Conservation (phyloP, 176 grass and related monocot genomes). For the Avena eriantha region DNA sequence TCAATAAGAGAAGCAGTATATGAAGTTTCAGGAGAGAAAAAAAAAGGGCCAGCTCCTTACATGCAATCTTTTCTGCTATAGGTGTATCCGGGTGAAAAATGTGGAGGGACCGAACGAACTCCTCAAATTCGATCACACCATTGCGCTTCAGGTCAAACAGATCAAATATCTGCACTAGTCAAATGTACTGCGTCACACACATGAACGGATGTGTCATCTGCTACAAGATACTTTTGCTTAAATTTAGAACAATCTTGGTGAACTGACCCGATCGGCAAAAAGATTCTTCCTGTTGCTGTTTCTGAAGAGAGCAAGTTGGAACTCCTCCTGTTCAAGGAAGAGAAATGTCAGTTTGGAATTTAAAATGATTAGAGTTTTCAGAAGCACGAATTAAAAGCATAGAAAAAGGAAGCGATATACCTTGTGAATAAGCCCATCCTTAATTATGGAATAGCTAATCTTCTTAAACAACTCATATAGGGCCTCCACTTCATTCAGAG, state of each 20-base stretch:
- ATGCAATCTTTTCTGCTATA: slow-evolving; percentile 63
- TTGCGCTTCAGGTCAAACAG: slow-evolving; percentile 84
- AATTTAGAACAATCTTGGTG: background rate
- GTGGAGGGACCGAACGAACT: slow-evolving; percentile 79
- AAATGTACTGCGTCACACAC: background rate
- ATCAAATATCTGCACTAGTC: slow-evolving; percentile 80
- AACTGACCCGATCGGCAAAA: slow-evolving; percentile 77
- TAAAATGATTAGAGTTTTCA: background rate
- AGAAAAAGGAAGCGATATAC: slow-evolving; percentile 15
- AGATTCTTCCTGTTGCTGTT: slow-evolving; percentile 70
- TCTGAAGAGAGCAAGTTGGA: slow-evolving; percentile 82
- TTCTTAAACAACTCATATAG: slow-evolving; percentile 80
- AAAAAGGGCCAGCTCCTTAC: slow-evolving; percentile 51
- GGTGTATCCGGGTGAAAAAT: slow-evolving; percentile 85
- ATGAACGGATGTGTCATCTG: background rate
- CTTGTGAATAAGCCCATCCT: slow-evolving; percentile 85
- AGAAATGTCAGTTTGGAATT: background rate
- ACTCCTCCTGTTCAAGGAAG: slow-evolving; percentile 63
- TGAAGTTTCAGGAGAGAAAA: too few species aligned
- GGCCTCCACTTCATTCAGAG: slow-evolving; percentile 78
- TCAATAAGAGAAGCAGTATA: slow-evolving; percentile 13
- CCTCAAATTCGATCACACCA: slow-evolving; percentile 82
- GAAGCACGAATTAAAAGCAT: background rate
- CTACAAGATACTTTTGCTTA: background rate
- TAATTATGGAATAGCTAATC: slow-evolving; percentile 74